These are phyloP conservation scores for Hura crepitans DNA, from an alignment of 441 rosid genomes.

Conservation along the genomic window DNA sequence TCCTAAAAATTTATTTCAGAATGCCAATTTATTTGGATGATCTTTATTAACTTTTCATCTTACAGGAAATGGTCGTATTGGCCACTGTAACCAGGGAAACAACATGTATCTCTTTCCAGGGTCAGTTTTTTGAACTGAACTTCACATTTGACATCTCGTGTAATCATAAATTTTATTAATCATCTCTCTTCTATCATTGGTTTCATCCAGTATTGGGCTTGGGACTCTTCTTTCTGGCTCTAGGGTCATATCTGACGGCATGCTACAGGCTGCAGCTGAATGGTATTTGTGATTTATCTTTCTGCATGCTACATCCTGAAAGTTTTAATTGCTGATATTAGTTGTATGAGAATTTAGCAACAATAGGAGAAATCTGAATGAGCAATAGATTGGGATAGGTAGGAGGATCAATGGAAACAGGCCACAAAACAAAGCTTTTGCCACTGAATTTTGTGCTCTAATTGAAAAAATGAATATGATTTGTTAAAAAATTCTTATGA, in stretches of 20 bases:
- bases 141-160: slow-evolving; percentile 6
- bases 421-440: slow-evolving; percentile 3
- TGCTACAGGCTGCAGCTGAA: slow-evolving; percentile 99
- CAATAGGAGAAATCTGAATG: neutral
- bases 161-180: slow-evolving; percentile 6
- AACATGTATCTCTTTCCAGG: slow-evolving; percentile 99
- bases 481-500: neutral
- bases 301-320: slow-evolving; percentile 10
- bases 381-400: neutral
- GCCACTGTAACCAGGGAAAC: slow-evolving; percentile 98
- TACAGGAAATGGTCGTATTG: slow-evolving; percentile 75
- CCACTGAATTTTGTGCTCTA: slow-evolving; percentile 1
- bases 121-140: slow-evolving; percentile 41
- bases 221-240: slow-evolving; percentile 96
- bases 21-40: slow-evolving; percentile 15
- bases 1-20: slow-evolving; percentile 4
- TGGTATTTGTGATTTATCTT: slow-evolving; percentile 45
- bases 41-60: slow-evolving; percentile 19
- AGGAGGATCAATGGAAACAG: neutral
- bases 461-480: neutral
- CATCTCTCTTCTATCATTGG: slow-evolving; percentile 21
- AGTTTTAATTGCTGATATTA: neutral
- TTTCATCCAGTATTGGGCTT: slow-evolving; percentile 74
- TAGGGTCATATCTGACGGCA: slow-evolving; percentile 83
- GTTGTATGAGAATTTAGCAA: neutral